A percentile compares a stretch with the other conserved stretches of the same genome.
phyloP scores from a whole-genome alignment of 2,329 filamentous ascomycete species.

The Penicillium sp. region DNA sequence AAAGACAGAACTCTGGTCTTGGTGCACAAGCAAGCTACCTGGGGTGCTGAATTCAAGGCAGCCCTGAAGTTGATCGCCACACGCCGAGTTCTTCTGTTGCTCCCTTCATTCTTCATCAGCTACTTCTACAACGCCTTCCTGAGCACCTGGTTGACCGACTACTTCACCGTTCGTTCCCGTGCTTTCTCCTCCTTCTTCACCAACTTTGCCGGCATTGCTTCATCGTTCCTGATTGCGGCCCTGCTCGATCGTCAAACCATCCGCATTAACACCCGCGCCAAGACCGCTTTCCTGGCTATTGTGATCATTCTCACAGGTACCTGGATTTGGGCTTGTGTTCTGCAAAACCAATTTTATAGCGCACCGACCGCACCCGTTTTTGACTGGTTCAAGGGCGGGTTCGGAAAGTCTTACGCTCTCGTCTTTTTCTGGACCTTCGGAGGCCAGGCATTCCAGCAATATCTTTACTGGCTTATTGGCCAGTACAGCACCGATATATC shows the following conservation, averaged over 20 bases:
- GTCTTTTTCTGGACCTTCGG: conserved; percentile 26
- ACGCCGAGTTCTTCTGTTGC: conserved; percentile 22
- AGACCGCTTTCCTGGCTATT: conserved; percentile 20
- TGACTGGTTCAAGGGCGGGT: conserved; percentile 25
- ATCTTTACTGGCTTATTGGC: conserved; percentile 27
- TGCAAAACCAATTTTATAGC: conserved; percentile 24
- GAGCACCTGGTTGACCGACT: conserved; percentile 26
- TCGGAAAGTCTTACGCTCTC: conserved; percentile 23
- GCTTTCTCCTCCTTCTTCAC: conserved; percentile 28
- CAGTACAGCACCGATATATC: conserved; percentile 27
- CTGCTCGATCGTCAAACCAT: conserved; percentile 25
- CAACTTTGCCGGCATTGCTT: conserved; percentile 24
- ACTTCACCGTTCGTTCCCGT: conserved; percentile 26
- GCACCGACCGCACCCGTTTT: conserved; percentile 19
- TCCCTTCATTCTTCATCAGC: conserved; percentile 31
- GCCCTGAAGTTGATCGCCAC: conserved; percentile 19
- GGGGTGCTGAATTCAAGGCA: conserved; percentile 24
- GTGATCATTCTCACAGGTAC: conserved; percentile 19
- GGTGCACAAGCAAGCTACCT: conserved; percentile 21
- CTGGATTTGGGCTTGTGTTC: conserved; percentile 25
- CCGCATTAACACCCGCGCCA: conserved; percentile 25
- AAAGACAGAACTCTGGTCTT: conserved; percentile 24
- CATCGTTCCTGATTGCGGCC: conserved; percentile 22
- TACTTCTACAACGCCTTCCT: conserved; percentile 33
- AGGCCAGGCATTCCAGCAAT: conserved; percentile 26